Evolutionary conservation across 73 alveolate species (phyloP).

Genomic region (Paramecium pentaurelia): DNA sequence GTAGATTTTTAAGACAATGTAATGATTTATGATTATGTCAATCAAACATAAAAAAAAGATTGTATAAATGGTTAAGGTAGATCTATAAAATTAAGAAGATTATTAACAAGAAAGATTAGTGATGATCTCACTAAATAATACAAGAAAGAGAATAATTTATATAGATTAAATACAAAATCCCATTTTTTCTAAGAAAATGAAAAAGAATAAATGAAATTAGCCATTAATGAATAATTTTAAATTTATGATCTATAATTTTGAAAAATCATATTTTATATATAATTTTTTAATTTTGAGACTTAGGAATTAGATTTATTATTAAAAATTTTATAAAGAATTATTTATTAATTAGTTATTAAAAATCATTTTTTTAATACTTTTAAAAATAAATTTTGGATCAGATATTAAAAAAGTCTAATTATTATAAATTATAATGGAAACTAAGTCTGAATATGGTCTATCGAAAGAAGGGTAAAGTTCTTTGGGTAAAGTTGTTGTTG

Average conservation of each 20-base stretch:
- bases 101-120: too few relatives aligned
- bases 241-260: too few relatives aligned
- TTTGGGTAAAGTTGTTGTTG: conserved; percentile 4
- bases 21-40: background rate
- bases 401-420: background rate
- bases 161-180: too few relatives aligned
- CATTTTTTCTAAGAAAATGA: too few relatives aligned
- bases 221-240: too few relatives aligned
- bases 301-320: background rate
- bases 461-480: background rate
- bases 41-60: too few relatives aligned
- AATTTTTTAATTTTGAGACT: background rate
- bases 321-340: background rate
- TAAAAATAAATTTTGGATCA: background rate
- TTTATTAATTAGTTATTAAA: background rate
- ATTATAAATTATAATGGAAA: background rate
- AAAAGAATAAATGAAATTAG: too few relatives aligned
- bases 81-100: too few relatives aligned
- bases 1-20: background rate
- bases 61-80: too few relatives aligned
- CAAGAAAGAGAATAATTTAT: too few relatives aligned
- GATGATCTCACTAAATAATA: too few relatives aligned
- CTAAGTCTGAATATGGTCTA: conserved; percentile 2
- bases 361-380: background rate
- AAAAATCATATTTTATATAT: background rate